Evolutionary conservation across 2,329 filamentous ascomycete genomes (phyloP), one percentile per base, ranked within the genome.

Genomic region (Lachnellula subtilissima): DNA sequence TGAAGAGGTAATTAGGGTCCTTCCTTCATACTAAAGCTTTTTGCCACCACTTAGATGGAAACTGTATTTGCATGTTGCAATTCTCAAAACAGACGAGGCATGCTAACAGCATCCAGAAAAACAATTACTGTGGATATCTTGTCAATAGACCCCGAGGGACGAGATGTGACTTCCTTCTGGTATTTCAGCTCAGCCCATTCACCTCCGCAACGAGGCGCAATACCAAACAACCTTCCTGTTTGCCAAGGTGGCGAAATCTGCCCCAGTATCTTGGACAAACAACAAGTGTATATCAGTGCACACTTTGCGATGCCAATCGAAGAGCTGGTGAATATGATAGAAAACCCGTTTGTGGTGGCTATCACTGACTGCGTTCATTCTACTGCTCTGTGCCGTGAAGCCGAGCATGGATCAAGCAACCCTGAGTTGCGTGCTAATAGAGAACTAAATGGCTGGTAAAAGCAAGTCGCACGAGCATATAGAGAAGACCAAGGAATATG

Each of bases 91-190:
- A 32, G 28, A 32, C 28, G 9, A 28, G 25, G 8, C 25, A 32
- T 32, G 28, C 28, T 32, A 32, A 32, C 8, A 9, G 8, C 28
- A 32, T 32, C 3, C 28, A 32, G 28, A 7, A 1, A 11, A 32
- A 9, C 8, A 11, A 3, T 19, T 19, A 1, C 19, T 19, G 19
- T 19, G 19, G 19, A 19, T 19, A 19, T 19, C 19, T 1, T 19
- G 19, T 19, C 19, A 19, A 19, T 19, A 19, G 19, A 19, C 19
- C 19, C 19, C 19, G 19, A 19, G 19, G 19, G 19, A 19, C 19
- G 19, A 19, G 19, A 45, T 45, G 42, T 45, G 74, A 0, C 70
- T 75, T 12, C 68, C 76, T 74, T 78, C 12, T 78, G 74, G 66
- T 78, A 78, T 60, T 69, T 69, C 54, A 75, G 35, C 39, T 61